A percentile compares a stretch with the other conserved stretches of the same genome.
phyloP scores from a whole-genome alignment of 2,329 filamentous ascomycete genomes.

The Diaporthe sp. region DNA sequence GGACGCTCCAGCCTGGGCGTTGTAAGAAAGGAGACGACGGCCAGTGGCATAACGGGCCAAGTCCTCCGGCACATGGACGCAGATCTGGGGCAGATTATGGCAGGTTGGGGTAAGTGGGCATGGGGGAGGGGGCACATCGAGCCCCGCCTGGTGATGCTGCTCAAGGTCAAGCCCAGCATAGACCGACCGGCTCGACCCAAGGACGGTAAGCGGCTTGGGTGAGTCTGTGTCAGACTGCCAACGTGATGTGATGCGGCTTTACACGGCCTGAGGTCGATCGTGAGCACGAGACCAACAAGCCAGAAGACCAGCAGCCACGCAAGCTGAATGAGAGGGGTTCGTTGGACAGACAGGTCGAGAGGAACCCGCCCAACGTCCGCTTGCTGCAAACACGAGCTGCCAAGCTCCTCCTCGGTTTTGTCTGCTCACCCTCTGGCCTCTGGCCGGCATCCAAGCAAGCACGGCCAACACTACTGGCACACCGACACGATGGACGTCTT shows the following conservation, averaged over 20 bases:
- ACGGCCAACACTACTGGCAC: neutral
- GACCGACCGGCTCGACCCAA: neutral
- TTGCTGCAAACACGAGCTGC: neutral
- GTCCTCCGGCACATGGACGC: slow-evolving; percentile 11
- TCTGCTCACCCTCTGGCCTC: neutral
- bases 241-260: slow-evolving; percentile 7
- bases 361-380: neutral
- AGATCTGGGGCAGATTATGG: neutral
- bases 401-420: neutral
- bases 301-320: slow-evolving; percentile 11
- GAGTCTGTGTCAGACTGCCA: neutral
- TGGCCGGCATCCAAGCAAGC: neutral
- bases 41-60: slow-evolving; percentile 20
- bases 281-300: slow-evolving; percentile 25
- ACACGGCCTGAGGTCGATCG: neutral
- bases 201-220: slow-evolving; percentile 6
- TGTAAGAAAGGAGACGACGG: neutral
- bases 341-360: neutral
- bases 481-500: slow-evolving; percentile 2
- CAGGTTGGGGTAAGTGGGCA: slow-evolving; percentile 21
- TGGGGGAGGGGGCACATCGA: neutral
- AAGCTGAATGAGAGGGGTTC: neutral
- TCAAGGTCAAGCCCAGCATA: slow-evolving; percentile 11
- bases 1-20: neutral
- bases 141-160: slow-evolving; percentile 24